Evolutionary conservation across 306 rosid species (phyloP), one percentile per base, ranked within the genome.

Genomic region (Ziziphus jujuba): DNA sequence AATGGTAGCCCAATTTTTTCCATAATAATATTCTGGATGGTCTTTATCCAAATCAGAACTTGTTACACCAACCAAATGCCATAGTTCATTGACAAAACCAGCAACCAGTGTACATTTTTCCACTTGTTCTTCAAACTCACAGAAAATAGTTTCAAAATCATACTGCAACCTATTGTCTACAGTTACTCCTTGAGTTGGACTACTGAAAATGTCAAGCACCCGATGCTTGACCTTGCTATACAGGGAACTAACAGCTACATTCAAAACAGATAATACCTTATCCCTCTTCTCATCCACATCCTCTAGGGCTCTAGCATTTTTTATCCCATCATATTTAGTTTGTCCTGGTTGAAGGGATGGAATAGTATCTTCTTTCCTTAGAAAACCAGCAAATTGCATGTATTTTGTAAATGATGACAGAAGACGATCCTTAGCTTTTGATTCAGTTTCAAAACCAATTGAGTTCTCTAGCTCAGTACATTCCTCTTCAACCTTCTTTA

Each of bases 31-130:
- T 62, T 79, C 80, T 22, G 66, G 74, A 73, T 63, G 48, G 48
- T 58, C 77, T 71, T 73, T 79, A 66, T 74, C 83, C 58, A 64
- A 36, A 62, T 82, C 88, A 44, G 71, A 43, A 58, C 75, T 51
- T 64, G 79, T 79, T 44, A 56, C 75, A 65, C 84, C 87, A 56
- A 92, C 74, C 66, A 77, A 69, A 60, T 79, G 80, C 24, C 73
- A 66, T 48, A 87, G 76, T 69, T 92, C 96, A 61, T 78, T 70
- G 63, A 87, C 84, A 74, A 85, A 79, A 58, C 81, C 96, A 69
- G 91, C 67, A 84, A 92, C 80, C 63, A 92, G 92, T 72, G 76
- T 64, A 72, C 95, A 89, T 79, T 85, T 89, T 84, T 92, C 98
- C 16, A 87, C 89, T 82, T 89, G 96, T 74, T 81, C 96, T 79